Conservation (phyloP, 306 rosid species). For the Datisca glomerata region DNA sequence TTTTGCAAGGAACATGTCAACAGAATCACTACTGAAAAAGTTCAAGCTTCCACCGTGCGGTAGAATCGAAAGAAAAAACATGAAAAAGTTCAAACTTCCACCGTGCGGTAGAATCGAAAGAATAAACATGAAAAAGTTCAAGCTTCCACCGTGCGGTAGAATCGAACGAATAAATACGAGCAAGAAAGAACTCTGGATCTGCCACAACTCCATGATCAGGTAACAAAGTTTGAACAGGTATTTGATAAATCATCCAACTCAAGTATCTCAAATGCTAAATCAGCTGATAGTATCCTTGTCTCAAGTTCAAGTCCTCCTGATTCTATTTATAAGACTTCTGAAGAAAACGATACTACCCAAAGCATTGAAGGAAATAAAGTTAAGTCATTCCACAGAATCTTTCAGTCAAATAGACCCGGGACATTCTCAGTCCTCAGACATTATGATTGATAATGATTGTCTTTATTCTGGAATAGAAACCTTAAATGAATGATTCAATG, state of each 20-base stretch:
- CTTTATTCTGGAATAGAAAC: slow-evolving; percentile 24
- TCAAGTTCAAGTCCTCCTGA: too few relatives aligned
- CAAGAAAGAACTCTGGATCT: slow-evolving; percentile 34
- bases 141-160: slow-evolving; percentile 44
- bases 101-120: slow-evolving; percentile 48
- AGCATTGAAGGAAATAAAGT: slow-evolving; percentile 26
- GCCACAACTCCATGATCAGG: slow-evolving; percentile 26
- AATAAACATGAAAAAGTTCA: slow-evolving; percentile 51
- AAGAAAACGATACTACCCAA: slow-evolving; percentile 19
- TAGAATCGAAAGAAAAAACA: slow-evolving; percentile 53
- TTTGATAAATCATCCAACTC: slow-evolving; percentile 26
- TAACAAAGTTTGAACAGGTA: slow-evolving; percentile 15
- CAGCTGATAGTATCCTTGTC: slow-evolving; percentile 22
- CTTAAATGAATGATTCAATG: slow-evolving; percentile 20
- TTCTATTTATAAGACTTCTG: slow-evolving; percentile 19
- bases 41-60: slow-evolving; percentile 42
- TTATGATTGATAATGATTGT: slow-evolving; percentile 20
- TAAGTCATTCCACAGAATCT: slow-evolving; percentile 25
- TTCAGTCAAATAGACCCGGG: slow-evolving; percentile 17
- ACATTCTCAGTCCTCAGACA: slow-evolving; percentile 19
- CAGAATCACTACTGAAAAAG: slow-evolving; percentile 30
- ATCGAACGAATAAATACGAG: slow-evolving; percentile 49
- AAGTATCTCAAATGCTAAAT: slow-evolving; percentile 21
- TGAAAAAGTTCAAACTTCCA: slow-evolving; percentile 44
- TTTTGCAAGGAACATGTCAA: slow-evolving; percentile 49